Conservation (phyloP, 2,329 filamentous ascomycete genomes). For the Paradendryphiella salina region DNA sequence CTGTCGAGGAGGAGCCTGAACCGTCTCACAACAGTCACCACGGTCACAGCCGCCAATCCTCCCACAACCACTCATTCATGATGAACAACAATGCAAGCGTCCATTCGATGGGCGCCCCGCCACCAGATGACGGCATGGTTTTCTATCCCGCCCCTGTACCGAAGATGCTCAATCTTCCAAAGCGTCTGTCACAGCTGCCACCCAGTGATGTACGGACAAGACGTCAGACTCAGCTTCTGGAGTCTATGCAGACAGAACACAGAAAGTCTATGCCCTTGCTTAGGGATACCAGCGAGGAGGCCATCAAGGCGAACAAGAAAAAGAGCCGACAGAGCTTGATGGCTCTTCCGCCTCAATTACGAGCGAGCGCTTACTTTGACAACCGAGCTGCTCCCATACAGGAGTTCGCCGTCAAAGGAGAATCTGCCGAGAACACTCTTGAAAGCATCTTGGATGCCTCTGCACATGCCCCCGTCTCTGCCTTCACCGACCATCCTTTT, state of each 20-base stretch:
- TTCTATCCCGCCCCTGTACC: conserved; percentile 96
- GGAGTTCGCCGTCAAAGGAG: conserved; percentile 64
- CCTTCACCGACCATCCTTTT: conserved; percentile 87
- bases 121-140: conserved; percentile 78
- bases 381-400: conserved; percentile 57
- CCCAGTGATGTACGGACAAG: conserved; percentile 66
- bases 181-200: conserved; percentile 76
- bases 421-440: conserved; percentile 84
- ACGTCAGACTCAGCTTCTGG: conserved; percentile 73
- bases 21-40: conserved; percentile 24
- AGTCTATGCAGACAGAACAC: conserved; percentile 61
- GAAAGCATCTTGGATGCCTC: conserved; percentile 92
- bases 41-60: conserved; percentile 31
- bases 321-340: conserved; percentile 51
- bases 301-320: conserved; percentile 25
- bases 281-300: conserved; percentile 1
- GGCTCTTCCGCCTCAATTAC: conserved; percentile 76
- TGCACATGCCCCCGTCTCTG: conserved; percentile 80
- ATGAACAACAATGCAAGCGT: conserved; percentile 48
- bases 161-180: conserved; percentile 88
- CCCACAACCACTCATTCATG: conserved; percentile 42
- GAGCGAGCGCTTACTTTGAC: conserved; percentile 92
- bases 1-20: conserved; percentile 37
- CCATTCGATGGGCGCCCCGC: conserved; percentile 46
- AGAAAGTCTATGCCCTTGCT: conserved; percentile 53